Conservation (phyloP, 164 flowering plant species). For the Buxus sempervirens region DNA sequence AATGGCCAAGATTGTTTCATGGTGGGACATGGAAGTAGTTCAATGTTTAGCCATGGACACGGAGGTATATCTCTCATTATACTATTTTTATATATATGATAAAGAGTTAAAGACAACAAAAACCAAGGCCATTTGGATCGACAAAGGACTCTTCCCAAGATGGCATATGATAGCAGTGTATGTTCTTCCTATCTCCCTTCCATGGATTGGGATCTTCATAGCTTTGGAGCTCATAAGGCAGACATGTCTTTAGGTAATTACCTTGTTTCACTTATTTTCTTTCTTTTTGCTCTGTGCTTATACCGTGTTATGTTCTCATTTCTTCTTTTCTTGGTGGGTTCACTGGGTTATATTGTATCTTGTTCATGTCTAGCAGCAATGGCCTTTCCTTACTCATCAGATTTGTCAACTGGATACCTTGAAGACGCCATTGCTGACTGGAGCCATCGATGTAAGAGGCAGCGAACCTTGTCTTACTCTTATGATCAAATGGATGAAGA, state of each 20-base stretch:
- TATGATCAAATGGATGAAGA: neutral
- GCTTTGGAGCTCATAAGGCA: conserved; percentile 18
- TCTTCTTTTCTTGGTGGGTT: neutral
- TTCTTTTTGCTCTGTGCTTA: neutral
- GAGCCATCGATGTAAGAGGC: conserved; percentile 22
- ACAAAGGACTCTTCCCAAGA: conserved; percentile 1
- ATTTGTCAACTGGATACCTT: conserved; percentile 30
- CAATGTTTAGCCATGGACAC: too few species aligned
- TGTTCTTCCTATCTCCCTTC: conserved; percentile 1
- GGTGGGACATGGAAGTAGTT: too few species aligned
- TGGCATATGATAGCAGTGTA: conserved; percentile 13
- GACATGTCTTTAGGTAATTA: conserved; percentile 16
- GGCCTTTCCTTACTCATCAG: conserved; percentile 7
- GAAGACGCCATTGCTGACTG: conserved; percentile 31
- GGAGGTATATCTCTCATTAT: too few species aligned
- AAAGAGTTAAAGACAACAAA: neutral
- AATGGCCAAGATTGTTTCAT: too few species aligned
- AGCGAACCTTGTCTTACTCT: conserved; percentile 12
- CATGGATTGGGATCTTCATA: conserved; percentile 24
- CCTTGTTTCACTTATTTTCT: neutral
- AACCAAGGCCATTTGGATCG: conserved; percentile 1
- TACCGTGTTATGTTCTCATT: neutral
- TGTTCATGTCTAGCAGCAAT: conserved; percentile 1
- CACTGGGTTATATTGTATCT: neutral
- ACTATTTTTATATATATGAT: too few species aligned